Percentiles rank a stretch among this genome's conserved stretches.
phyloP scores from a whole-genome alignment of 2,329 filamentous ascomycete species.

The Emergomyces orientalis region DNA sequence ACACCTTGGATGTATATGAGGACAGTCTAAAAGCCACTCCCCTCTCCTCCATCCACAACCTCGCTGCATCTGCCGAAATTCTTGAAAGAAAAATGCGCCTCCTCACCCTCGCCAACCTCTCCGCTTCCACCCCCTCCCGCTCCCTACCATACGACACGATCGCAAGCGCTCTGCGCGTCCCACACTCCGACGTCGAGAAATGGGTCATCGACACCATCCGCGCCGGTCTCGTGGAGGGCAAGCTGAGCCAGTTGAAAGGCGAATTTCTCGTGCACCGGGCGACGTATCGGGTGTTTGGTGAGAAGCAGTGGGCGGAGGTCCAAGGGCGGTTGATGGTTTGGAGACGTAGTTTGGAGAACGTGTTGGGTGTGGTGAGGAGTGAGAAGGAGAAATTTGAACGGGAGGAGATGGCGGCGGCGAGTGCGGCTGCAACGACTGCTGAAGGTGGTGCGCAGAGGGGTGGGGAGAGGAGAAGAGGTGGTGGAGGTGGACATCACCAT shows the following conservation, averaged over 20 bases:
- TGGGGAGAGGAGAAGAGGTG: conserved; percentile 27
- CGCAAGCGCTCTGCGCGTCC: conserved; percentile 73
- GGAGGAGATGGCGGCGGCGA: conserved; percentile 48
- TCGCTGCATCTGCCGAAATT: conserved; percentile 65
- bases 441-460: conserved; percentile 21
- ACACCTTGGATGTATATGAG: conserved; percentile 89
- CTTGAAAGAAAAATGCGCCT: conserved; percentile 94
- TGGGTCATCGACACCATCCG: conserved; percentile 99
- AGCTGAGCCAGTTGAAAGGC: conserved; percentile 83
- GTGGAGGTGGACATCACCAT: conserved; percentile 18
- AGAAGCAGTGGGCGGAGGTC: conserved; percentile 97
- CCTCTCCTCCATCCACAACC: conserved; percentile 60
- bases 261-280: conserved; percentile 93
- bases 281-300: conserved; percentile 92
- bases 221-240: conserved; percentile 89
- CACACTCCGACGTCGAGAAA: conserved; percentile 78
- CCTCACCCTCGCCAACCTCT: conserved; percentile 81
- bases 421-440: conserved; percentile 29
- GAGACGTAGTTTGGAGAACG: conserved; percentile 69
- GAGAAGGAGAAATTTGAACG: conserved; percentile 72
- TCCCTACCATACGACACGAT: conserved; percentile 85
- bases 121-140: conserved; percentile 70
- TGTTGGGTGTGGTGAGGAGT: conserved; percentile 66
- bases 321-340: conserved; percentile 84
- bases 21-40: conserved; percentile 67